phyloP scores from a whole-genome alignment of 2,329 filamentous ascomycete genomes.

The Cryoendolithus antarcticus region DNA sequence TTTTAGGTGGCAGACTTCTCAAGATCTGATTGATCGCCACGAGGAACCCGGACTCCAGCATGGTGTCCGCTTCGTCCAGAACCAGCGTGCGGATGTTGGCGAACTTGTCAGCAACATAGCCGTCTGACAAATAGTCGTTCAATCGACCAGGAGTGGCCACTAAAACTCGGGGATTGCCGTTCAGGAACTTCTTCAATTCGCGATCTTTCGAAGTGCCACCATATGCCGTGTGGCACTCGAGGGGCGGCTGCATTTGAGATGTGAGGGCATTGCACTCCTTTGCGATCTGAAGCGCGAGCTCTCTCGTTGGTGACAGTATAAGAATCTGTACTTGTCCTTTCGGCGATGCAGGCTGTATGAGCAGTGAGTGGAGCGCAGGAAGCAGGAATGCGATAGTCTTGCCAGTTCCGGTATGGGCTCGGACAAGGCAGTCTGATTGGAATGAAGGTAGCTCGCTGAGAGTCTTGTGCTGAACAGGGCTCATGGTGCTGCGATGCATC shows the following conservation, averaged over 20 bases:
- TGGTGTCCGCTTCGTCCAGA: constrained; percentile 71
- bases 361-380: constrained; percentile 74
- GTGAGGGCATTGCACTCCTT: constrained; percentile 73
- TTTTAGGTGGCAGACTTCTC: constrained; percentile 38
- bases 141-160: constrained; percentile 82
- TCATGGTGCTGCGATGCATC: constrained; percentile 30
- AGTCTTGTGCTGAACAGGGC: constrained; percentile 43
- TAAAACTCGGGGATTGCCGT: constrained; percentile 70
- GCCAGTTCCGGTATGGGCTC: constrained; percentile 79
- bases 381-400: constrained; percentile 91
- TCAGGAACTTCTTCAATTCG: constrained; percentile 58
- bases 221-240: constrained; percentile 55
- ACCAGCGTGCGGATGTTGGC: constrained; percentile 33
- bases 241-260: constrained; percentile 71
- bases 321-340: constrained; percentile 78
- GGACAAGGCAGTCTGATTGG: constrained; percentile 41
- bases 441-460: constrained; percentile 38
- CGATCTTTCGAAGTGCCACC: constrained; percentile 68
- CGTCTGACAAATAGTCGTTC: constrained; percentile 68
- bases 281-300: constrained; percentile 51
- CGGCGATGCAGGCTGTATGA: constrained; percentile 59
- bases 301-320: constrained; percentile 67
- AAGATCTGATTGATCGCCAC: constrained; percentile 41
- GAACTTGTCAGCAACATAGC: constrained; percentile 35
- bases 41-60: constrained; percentile 47